phyloP scores from a whole-genome alignment of 1,284 basidiomycete genomes.

The Fomitiporia mediterranea region DNA sequence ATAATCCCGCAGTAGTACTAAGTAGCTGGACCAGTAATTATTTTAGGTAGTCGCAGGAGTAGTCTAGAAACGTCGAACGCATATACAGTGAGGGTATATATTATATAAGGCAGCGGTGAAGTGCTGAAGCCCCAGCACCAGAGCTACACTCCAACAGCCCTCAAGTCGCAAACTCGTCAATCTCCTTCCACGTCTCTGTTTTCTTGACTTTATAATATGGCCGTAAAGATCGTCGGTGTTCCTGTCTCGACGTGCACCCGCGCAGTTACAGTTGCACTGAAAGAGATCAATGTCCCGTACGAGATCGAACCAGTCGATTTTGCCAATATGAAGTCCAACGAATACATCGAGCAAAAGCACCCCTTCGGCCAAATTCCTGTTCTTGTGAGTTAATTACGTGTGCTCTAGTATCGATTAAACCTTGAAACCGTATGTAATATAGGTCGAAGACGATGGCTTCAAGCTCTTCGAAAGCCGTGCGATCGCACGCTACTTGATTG shows the following conservation, averaged over 20 bases:
- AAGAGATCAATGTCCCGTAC: constrained; percentile 22
- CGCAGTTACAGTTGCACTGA: constrained; percentile 16
- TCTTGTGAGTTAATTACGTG: neutral
- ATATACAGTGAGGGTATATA: neutral
- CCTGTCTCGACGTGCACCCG: constrained; percentile 21
- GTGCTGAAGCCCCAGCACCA: neutral
- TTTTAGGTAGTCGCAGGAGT: too few relatives aligned
- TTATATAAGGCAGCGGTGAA: neutral
- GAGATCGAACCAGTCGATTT: constrained; percentile 21
- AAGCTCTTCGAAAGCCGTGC: constrained; percentile 31
- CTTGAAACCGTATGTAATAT: neutral
- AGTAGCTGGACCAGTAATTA: too few relatives aligned
- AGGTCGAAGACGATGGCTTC: constrained; percentile 22
- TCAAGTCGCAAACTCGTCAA: too few relatives aligned
- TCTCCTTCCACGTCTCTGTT: neutral
- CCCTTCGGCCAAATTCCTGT: constrained; percentile 66
- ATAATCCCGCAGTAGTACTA: too few relatives aligned
- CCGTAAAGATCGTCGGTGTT: constrained; percentile 21
- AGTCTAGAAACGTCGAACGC: neutral
- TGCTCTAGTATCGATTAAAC: neutral
- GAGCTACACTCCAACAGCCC: too few relatives aligned
- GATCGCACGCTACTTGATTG: constrained; percentile 31
- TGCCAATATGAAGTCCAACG: constrained; percentile 42
- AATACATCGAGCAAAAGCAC: constrained; percentile 41
- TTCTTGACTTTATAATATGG: constrained; percentile 10